A percentile compares a stretch with the other conserved stretches of the same genome.
phyloP scores from a whole-genome alignment of 2,329 filamentous ascomycete genomes.

The Colletotrichum navitas region DNA sequence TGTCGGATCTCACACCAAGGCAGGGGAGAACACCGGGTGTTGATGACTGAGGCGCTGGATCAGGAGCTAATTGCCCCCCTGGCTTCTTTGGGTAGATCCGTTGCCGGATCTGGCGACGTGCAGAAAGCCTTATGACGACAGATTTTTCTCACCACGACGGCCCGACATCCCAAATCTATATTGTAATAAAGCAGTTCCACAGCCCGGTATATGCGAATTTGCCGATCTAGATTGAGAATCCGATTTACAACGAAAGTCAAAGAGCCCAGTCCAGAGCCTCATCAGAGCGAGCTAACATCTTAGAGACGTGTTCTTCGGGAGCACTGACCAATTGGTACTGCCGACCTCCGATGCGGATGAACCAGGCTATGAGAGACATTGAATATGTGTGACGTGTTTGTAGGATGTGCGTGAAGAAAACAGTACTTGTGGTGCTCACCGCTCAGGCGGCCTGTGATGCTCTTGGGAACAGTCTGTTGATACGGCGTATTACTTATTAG shows the following conservation, averaged over 20 bases:
- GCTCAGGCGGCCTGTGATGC: background rate
- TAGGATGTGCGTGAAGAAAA: background rate
- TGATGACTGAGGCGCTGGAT: constrained; percentile 10
- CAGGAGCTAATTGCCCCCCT: constrained; percentile 21
- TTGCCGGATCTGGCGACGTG: constrained; percentile 21
- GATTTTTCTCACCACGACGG: constrained; percentile 14
- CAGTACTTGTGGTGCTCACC: background rate
- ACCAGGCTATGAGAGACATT: background rate
- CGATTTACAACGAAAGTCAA: background rate
- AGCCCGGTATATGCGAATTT: background rate
- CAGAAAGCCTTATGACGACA: constrained; percentile 34
- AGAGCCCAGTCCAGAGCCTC: background rate
- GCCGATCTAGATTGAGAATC: background rate
- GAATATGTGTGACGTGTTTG: background rate
- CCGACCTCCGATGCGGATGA: too few species aligned
- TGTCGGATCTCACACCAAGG: constrained; percentile 15
- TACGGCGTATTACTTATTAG: background rate
- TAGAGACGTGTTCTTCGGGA: too few species aligned
- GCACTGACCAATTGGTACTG: background rate
- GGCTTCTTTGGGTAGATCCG: constrained; percentile 6
- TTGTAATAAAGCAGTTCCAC: background rate
- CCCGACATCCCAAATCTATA: background rate
- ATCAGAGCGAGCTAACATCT: background rate
- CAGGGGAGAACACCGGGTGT: background rate
- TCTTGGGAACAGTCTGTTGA: background rate